A percentile compares a stretch with the other conserved stretches of the same genome.
Evolutionary conservation across 441 rosid genomes (phyloP).

Genomic region (Jatropha podagrica): DNA sequence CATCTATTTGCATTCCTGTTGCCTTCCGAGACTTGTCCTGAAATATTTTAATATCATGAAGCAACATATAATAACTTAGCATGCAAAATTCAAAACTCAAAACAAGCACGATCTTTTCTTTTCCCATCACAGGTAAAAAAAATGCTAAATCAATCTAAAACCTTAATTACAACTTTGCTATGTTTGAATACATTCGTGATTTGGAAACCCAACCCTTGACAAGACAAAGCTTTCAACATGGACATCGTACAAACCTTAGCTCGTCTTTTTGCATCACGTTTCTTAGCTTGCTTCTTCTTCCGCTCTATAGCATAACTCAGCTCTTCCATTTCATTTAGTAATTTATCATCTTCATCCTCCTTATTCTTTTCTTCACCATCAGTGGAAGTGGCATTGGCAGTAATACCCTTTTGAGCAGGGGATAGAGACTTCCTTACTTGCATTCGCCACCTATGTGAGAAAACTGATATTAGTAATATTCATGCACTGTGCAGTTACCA

Average conservation of each 20-base stretch:
- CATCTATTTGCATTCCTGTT: slow-evolving; percentile 78
- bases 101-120: background rate
- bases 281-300: slow-evolving; percentile 78
- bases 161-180: background rate
- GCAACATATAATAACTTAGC: slow-evolving; percentile 4
- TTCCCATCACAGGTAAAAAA: background rate
- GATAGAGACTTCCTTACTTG: slow-evolving; percentile 68
- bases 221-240: background rate
- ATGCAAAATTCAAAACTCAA: slow-evolving; percentile 12
- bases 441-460: slow-evolving; percentile 76
- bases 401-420: slow-evolving; percentile 55
- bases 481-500: background rate
- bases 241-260: slow-evolving; percentile 56
- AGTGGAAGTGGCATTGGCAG: slow-evolving; percentile 34
- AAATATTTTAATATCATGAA: slow-evolving; percentile 16
- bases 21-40: slow-evolving; percentile 88
- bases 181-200: background rate
- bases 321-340: slow-evolving; percentile 94
- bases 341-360: slow-evolving; percentile 70
- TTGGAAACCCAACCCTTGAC: background rate
- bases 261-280: slow-evolving; percentile 66
- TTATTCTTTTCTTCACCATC: slow-evolving; percentile 45
- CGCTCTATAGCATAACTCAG: slow-evolving; percentile 66
- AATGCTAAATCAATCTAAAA: background rate
- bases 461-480: background rate